phyloP scores from a whole-genome alignment of 352 stramenopile species.

The Pythium coloratum region DNA sequence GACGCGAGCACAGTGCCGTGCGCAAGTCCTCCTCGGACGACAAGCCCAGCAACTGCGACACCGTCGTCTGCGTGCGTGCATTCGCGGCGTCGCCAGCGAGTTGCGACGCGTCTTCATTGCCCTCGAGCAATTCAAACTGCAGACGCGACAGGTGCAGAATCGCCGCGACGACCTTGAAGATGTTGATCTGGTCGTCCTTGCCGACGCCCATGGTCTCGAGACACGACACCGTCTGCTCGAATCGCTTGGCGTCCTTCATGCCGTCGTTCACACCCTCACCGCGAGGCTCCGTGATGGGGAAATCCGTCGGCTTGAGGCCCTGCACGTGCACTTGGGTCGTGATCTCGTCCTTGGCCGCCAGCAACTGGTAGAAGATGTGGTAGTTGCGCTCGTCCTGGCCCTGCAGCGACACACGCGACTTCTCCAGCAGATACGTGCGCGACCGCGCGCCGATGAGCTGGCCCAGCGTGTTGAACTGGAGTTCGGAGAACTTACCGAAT shows the following conservation, averaged over 20 bases:
- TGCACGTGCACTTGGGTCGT: constrained; percentile 67
- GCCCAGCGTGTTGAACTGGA: constrained; percentile 91
- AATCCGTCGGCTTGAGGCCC: constrained; percentile 74
- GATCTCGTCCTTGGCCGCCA: constrained; percentile 54
- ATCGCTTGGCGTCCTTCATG: constrained; percentile 72
- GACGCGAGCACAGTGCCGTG: constrained; percentile 68
- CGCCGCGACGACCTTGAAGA: constrained; percentile 75
- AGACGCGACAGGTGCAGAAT: constrained; percentile 83
- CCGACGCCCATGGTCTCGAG: constrained; percentile 77
- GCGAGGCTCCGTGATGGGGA: constrained; percentile 70
- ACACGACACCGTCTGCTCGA: constrained; percentile 71
- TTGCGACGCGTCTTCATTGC: constrained; percentile 70
- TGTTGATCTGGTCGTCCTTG: constrained; percentile 69
- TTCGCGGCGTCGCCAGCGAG: constrained; percentile 57
- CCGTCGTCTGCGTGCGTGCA: constrained; percentile 41
- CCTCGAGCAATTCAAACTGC: constrained; percentile 53
- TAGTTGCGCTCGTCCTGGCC: constrained; percentile 96
- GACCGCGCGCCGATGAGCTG: constrained; percentile 81
- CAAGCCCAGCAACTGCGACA: constrained; percentile 71
- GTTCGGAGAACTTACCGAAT: constrained; percentile 96
- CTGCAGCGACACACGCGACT: constrained; percentile 89
- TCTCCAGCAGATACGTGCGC: constrained; percentile 87
- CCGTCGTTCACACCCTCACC: constrained; percentile 51
- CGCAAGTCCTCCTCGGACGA: constrained; percentile 56
- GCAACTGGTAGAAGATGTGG: constrained; percentile 98